Base-by-base conservation (phyloP, 2,329 filamentous ascomycete genomes). In the Dactylellina cionopaga region DNA sequence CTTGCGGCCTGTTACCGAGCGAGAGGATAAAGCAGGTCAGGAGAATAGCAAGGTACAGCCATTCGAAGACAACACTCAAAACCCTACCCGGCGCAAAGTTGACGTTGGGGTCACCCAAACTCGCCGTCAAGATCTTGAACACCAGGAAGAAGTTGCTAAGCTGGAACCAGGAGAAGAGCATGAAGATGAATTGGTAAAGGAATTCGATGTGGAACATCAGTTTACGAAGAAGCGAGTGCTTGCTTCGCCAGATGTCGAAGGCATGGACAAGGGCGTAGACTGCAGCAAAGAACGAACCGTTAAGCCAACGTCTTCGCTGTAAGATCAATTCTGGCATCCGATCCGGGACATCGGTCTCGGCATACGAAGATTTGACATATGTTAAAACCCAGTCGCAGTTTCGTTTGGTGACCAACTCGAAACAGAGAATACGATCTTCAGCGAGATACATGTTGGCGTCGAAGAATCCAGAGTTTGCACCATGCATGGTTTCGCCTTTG, bases 391-490 rank as follows among this genome's bases (percentile, higher is more conserved):
- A 99, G 78, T 94, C 91, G 80, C 93, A 97, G 79, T 97, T 97
- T 75, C 95, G 89, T 83, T 99, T 99, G 46, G 93, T 92, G 73
- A 99, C 95, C 55, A 99, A 88, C 82, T 99, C 95, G 85, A 96
- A 99, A 81, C 95, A 99, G 33, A 99, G 88, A 79, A 99, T 99
- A 84, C 95, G 92, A 85, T 99, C 95, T 80, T 99, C 95, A 63
- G 95, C 95, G 68, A 99, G 87, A 79, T 98, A 99, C 95, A 99
- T 99, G 81, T 99, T 99, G 76, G 95, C 94, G 1, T 94, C 96
- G 82, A 99, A 99, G 75, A 98, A 94, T 79, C 94, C 95, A 10
- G 94, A 94, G 76, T 92, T 92, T 62, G 91, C 90, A 76, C 91
- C 91, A 79, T 98, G 94, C 83, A 98, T 92, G 80, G 93, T 97